Evolutionary conservation across 2,329 filamentous ascomycete species (phyloP), one percentile per base, ranked within the genome.

Genomic region (Ramularia endophylla): DNA sequence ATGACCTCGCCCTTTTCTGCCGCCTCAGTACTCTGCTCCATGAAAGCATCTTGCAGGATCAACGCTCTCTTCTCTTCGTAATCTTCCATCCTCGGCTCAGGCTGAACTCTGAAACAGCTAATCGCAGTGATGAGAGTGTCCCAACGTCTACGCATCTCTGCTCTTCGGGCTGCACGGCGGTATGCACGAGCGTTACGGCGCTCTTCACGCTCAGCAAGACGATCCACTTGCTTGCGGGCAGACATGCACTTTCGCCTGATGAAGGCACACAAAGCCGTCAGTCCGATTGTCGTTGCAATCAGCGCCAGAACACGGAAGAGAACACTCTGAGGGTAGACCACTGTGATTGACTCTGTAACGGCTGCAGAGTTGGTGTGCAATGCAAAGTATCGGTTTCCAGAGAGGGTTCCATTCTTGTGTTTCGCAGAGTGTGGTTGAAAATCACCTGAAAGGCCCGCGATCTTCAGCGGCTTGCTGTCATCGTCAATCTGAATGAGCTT

Each of bases 151-250:
- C 66, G 63, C 64, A 72, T 70, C 29, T 68, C 65, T 34, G 74
- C 71, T 20, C 69, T 62, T 16, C 72, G 67, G 15, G 75, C 75
- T 20, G 75, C 74, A 22, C 69, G 65, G 31, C 68, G 69, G 51
- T 79, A 80, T 6, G 71, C 66, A 9, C 69, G 65, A 8, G 65
- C 71, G 19, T 69, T 72, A 20, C 67, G 63, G 37, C 74, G 67
- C 57, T 79, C 74, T 61, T 80, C 75, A 11, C 67, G 67, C 31
- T 69, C 64, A 12, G 75, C 73, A 7, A 72, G 67, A 18, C 73
- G 66, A 43, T 78, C 75, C 9, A 69, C 71, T 43, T 70, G 68
- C 20, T 65, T 68, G 22, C 73, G 69, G 17, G 68, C 65, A 38
- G 70, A 70, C 50, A 69, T 67, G 46, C 68, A 76, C 47, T 70